Conservation (phyloP, 768 basidiomycete species). For the Termitomyces sp. region DNA sequence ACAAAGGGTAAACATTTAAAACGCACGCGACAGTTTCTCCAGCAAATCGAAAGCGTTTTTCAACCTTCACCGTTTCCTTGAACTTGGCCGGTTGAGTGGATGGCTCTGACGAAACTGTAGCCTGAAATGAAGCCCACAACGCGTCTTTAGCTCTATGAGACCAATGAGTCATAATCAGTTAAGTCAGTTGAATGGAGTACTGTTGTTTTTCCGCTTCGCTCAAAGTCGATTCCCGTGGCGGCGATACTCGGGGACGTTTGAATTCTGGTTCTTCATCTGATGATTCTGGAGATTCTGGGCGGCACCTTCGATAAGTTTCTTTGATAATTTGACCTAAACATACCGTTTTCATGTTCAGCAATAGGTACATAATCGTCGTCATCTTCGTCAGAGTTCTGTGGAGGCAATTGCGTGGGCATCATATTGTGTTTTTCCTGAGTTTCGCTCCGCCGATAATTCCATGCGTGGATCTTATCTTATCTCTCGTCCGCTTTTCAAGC, state of each 20-base stretch:
- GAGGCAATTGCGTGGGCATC: slow-evolving; percentile 7
- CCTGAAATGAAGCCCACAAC: slow-evolving; percentile 67
- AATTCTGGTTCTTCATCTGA: slow-evolving; percentile 31
- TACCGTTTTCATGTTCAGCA: slow-evolving; percentile 28
- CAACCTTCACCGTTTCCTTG: slow-evolving; percentile 55
- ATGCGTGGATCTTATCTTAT: not conserved
- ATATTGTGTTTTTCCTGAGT: slow-evolving; percentile 8
- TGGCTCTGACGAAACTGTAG: slow-evolving; percentile 38
- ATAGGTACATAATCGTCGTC: slow-evolving; percentile 69
- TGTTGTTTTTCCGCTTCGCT: slow-evolving; percentile 40
- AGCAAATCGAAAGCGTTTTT: slow-evolving; percentile 68
- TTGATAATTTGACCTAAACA: not conserved
- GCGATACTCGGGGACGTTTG: slow-evolving; percentile 27
- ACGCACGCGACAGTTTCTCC: slow-evolving; percentile 72
- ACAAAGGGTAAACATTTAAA: not conserved
- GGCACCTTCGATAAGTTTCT: not conserved
- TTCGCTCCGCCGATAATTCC: not conserved
- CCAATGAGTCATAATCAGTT: slow-evolving; percentile 2
- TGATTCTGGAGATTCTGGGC: slow-evolving; percentile 27
- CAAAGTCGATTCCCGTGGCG: slow-evolving; percentile 20
- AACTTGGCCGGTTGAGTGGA: slow-evolving; percentile 14
- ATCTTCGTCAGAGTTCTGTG: slow-evolving; percentile 50
- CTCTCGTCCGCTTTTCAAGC: not conserved
- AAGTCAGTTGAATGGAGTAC: slow-evolving; percentile 21
- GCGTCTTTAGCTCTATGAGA: slow-evolving; percentile 48